Evolutionary conservation across 257 asterid species (phyloP), one percentile per base, ranked within the genome.

Genomic region (Lithospermum erythrorhizon): DNA sequence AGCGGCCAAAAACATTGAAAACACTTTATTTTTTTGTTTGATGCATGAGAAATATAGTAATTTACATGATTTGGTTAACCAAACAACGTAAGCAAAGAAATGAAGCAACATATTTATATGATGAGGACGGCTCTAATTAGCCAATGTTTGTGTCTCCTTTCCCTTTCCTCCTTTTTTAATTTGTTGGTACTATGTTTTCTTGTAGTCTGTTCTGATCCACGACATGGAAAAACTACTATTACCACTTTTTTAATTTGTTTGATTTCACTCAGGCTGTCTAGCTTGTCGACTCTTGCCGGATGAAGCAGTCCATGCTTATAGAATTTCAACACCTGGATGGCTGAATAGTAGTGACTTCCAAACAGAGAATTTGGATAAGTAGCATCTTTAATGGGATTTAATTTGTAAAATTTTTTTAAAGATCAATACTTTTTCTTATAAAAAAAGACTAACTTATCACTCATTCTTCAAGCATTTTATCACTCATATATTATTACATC

Each of bases 71-170:
- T 3, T 35, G 9, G 13, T 13, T 17, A 32, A 58, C n/a, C 59
- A 37, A 2, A 20, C 27, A 53, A 9, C 55, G 20, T 15, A 62
- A 0, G 19, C 1, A 13, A 52, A 14, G 19, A 9, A 58, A 54
- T 22, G 55, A 24, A 64, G 6, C 60, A 11, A 14, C 55, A 47
- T 58, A 29, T 18, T 30, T 67, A 45, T 21, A 59, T 35, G 22
- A 29, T 15, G 54, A 35, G 70, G 67, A 62, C 70, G 70, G 70
- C 75, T 65, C 15, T 29, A 15, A 53, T 24, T 21, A 55, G 6
- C 22, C 23, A 58, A 25, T 58, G 37, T 14, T 53, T n/a, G 57
- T 53, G 37, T 58, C 53, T 30, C 32, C 32, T 27, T 0, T 27
- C 32, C 32, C 5, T 27, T 27, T 27, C 6, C 32, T 58, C 63